A percentile compares a stretch with the other conserved stretches of the same genome.
Evolutionary conservation across 2,329 filamentous ascomycete species (phyloP).

Genomic region (Colletotrichum horii): DNA sequence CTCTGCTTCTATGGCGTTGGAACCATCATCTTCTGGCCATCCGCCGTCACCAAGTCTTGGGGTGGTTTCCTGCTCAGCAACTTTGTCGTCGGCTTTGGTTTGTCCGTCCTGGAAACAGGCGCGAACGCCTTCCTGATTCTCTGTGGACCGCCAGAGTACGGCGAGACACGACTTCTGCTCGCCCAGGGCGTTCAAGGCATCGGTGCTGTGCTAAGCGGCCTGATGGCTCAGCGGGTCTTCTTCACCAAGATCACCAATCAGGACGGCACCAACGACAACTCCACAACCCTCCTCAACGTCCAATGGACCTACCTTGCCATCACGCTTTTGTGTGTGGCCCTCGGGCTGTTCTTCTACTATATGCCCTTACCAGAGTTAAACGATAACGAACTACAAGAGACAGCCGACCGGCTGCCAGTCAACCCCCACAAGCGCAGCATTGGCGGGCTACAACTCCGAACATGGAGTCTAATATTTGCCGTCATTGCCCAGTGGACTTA

Average conservation of each 20-base stretch:
- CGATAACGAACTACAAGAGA: conserved; percentile 58
- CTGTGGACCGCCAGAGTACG: conserved; percentile 75
- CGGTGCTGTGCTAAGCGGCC: conserved; percentile 72
- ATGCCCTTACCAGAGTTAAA: conserved; percentile 68
- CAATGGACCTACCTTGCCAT: conserved; percentile 89
- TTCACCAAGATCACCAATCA: conserved; percentile 63
- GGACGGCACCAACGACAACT: conserved; percentile 23
- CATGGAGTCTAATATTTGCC: conserved; percentile 69
- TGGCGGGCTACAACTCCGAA: conserved; percentile 57
- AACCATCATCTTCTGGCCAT: conserved; percentile 88
- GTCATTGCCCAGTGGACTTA: conserved; percentile 81
- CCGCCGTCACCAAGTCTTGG: conserved; percentile 75
- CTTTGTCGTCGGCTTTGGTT: conserved; percentile 78
- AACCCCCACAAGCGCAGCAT: conserved; percentile 54
- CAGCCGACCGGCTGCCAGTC: conserved; percentile 52
- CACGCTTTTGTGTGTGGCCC: conserved; percentile 72
- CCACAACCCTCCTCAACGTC: conserved; percentile 69
- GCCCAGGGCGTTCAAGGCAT: conserved; percentile 81
- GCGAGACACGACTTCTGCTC: conserved; percentile 76
- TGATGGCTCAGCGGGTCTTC: conserved; percentile 77
- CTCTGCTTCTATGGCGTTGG: conserved; percentile 76
- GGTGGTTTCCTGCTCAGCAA: conserved; percentile 77
- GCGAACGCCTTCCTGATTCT: conserved; percentile 77
- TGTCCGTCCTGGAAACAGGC: conserved; percentile 79
- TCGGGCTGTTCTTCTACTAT: conserved; percentile 74